Evolutionary conservation across 2,329 filamentous ascomycete genomes (phyloP), one percentile per base, ranked within the genome.

Genomic region (Fusarium robinianum): DNA sequence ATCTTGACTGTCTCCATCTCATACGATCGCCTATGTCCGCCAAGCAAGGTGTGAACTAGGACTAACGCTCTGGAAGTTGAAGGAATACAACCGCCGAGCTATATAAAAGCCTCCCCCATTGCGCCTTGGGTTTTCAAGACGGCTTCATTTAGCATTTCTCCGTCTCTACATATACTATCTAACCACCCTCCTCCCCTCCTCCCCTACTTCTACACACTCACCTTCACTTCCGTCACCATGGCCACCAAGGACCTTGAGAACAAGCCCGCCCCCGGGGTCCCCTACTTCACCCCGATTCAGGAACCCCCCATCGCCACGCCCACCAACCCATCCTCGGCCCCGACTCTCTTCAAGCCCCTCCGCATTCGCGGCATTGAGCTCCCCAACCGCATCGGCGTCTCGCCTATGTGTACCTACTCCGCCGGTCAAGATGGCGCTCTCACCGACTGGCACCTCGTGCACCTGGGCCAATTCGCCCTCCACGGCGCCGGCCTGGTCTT

Each of bases 401-500:
- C 77, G 38, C 81, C 81, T 43, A 83, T 84, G 79, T 84, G 81
- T 67, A 78, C 73, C 55, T 82, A 81, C 68, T 78, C 74, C 17
- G 74, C 78, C 49, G 61, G n/a, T n/a, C n/a, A 74, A 32, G 67
- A 80, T 51, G 79, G 91, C 25, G 86, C 92, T 67, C 73, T 85
- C 53, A 91, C 87, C 2, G 78, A 87, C 64, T 96, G 84, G 79
- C 90, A 96, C 67, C 73, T 92, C 35, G 83, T 90, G 11, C 90
- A 95, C 62, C 75, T 92, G 17, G 88, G 90, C 43, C 84, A 88
- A 49, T 90, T 90, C 57, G 79, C 88, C 15, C 76, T 85, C 46
- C 82, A 86, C 42, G 91, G 91, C 9, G 84, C 87, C 0, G 87
- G 81, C 2, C 73, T 95, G 12, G 73, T 85, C 34, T 80, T 90